Percentiles rank a stretch among this genome's conserved stretches.
Conservation (phyloP, 2,329 filamentous ascomycete species). For the Fusarium lyarnte region DNA sequence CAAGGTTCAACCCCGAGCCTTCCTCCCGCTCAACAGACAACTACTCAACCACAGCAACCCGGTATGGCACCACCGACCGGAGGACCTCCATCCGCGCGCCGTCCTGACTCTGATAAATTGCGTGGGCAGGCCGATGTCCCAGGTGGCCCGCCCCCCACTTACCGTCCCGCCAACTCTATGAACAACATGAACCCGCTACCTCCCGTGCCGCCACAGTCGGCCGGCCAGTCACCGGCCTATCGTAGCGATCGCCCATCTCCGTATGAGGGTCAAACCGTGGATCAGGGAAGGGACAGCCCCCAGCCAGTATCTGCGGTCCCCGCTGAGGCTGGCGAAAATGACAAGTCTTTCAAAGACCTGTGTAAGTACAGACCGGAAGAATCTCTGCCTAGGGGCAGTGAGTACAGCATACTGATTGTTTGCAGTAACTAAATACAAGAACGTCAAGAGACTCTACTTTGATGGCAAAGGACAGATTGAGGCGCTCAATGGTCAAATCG, state of each 20-base stretch:
- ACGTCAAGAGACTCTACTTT: slow-evolving; percentile 97
- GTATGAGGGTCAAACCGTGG: slow-evolving; percentile 56
- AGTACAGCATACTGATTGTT: slow-evolving; percentile 29
- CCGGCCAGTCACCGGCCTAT: slow-evolving; percentile 49
- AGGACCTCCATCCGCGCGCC: slow-evolving; percentile 55
- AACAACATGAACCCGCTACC: slow-evolving; percentile 57
- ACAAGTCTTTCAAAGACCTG: slow-evolving; percentile 67
- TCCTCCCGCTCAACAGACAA: slow-evolving; percentile 44
- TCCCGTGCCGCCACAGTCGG: slow-evolving; percentile 49
- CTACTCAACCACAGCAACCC: slow-evolving; percentile 45
- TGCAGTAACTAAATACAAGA: slow-evolving; percentile 93
- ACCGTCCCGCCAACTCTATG: slow-evolving; percentile 60
- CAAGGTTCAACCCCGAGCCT: slow-evolving; percentile 44
- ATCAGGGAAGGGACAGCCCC: slow-evolving; percentile 65
- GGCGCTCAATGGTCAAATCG: slow-evolving; percentile 84
- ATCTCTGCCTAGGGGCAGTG: neutral
- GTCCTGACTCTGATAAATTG: slow-evolving; percentile 61
- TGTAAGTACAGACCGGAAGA: slow-evolving; percentile 52
- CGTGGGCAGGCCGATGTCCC: slow-evolving; percentile 56
- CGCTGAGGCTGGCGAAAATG: slow-evolving; percentile 55
- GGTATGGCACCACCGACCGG: slow-evolving; percentile 60
- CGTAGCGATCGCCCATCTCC: slow-evolving; percentile 53
- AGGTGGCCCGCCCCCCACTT: slow-evolving; percentile 60
- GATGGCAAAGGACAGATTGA: slow-evolving; percentile 95
- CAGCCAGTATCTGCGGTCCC: slow-evolving; percentile 55